phyloP scores from a whole-genome alignment of 2,329 filamentous ascomycete genomes.

The Allantophomopsis cytisporea region DNA sequence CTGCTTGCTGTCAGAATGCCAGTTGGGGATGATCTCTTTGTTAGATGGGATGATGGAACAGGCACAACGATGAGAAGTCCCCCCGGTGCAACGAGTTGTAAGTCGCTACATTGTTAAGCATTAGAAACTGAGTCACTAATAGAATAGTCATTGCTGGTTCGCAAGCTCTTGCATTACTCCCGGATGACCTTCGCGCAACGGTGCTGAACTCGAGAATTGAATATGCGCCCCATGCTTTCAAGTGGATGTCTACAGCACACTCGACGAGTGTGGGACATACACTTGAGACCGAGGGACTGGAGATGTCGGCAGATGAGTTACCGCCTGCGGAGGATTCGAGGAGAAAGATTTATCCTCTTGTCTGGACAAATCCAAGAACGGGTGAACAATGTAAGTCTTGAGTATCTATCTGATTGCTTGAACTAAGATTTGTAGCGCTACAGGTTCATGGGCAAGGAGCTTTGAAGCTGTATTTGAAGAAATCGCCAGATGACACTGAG shows the following conservation, averaged over 20 bases:
- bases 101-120: no score
- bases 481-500: slow-evolving; percentile 15
- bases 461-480: slow-evolving; percentile 19
- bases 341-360: no score
- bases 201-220: slow-evolving; percentile 20
- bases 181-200: slow-evolving; percentile 13
- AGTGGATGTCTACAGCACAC: slow-evolving; percentile 22
- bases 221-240: slow-evolving; percentile 22
- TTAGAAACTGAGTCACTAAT: no score
- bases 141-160: no score
- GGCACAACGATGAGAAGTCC: no score
- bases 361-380: no score
- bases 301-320: no score
- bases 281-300: slow-evolving; percentile 8
- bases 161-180: slow-evolving; percentile 6
- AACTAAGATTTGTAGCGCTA: slow-evolving; percentile 4
- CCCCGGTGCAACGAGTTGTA: no score
- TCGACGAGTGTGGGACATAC: slow-evolving; percentile 19
- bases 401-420: no score
- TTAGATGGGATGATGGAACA: no score
- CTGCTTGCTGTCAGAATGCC: slow-evolving; percentile 21
- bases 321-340: no score
- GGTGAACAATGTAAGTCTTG: no score
- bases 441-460: slow-evolving; percentile 23
- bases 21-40: slow-evolving; percentile 11